Evolutionary conservation across 306 rosid genomes (phyloP), one percentile per base, ranked within the genome.

Genomic region (Ochetophila trinervis): DNA sequence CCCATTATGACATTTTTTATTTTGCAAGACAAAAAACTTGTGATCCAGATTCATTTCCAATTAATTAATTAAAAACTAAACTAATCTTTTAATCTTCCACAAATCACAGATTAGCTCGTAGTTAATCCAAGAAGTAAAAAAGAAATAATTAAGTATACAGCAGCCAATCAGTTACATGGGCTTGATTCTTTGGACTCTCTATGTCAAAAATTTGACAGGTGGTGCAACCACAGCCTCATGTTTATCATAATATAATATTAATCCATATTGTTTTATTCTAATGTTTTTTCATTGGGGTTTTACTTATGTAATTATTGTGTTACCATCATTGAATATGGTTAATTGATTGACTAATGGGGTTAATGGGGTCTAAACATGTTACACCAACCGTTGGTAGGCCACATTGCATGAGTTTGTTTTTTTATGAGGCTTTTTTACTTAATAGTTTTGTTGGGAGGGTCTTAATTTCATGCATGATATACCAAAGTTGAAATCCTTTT

Each of bases 171-270:
- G 14, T 10, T 10, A 42, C 21, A 5, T 36, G 50, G 37, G 50
- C 8, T 11, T 52, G 69, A 42, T 15, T 42, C 19, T 6, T 19
- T 14, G 19, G 9, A 45, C 63, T 54, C 15, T 0, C 5, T 40
- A 35, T 48, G 9, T 23, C 44, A 8, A 17, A 35, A 61, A 60
- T 16, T 2, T 20, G 6, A 60, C 62, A 53, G 42, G 9, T 67
- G 69, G 19, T 21, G 54, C 66, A 68, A 61, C 60, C 69, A 61
- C 60, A 48, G 23, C 78, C 78, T 6, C 60, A 21, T 59, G 19
- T 58, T 40, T 59, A 36, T n/a, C 1, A 15, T 15, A 44, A 4
- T 59, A 50, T 24, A 6, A n/a, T 44, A 19, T 40, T 32, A 6
- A 36, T 55, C 32, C 2, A 27, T n/a, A 44, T 14, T 35, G 6